Base-by-base conservation (phyloP, 2,329 filamentous ascomycete species). In the Hypoxylon sp. region DNA sequence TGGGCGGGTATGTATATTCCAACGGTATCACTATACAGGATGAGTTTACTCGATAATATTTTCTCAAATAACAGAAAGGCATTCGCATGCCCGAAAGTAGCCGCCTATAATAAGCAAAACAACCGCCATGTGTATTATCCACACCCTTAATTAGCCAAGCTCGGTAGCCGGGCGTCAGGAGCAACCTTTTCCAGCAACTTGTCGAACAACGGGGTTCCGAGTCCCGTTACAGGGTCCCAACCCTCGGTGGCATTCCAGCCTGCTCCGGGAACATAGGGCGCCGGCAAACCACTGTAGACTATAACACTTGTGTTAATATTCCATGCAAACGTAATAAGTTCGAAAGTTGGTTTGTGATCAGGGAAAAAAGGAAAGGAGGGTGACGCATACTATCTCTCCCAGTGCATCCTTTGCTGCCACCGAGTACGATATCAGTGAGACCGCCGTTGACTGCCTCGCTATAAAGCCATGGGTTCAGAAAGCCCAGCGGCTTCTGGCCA, bases 391-490 rank as follows among this genome's bases (percentile, higher is more conserved):
- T 71, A 56, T 75, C 73, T 8, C 6, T 61, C 1, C 78, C 77
- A 27, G 75, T 75, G 71, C 81, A 83, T 2, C 81, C 81, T 7
- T 53, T 72, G 31, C 75, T 75, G 8, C 73, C 76, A 17, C 81
- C 81, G 1, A 63, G 50, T 1, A 77, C 76, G 49, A 83, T 79
- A 66, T 84, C 82, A 0, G 75, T 81, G n/a, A 83, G 74, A 6
- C 74, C 73, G 40, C 73, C 75, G 10, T 72, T 51, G 0, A 62
- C 79, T 25, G 73, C 64, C 7, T 76, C 60, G 60, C 62, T 54
- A 72, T 90, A 90, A 14, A 91, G 78, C 85, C 86, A 89, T 0
- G 88, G 88, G 76, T 90, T 90, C 27, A 91, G 77, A 73, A 89
- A 90, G 0, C 89, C 88, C 73, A 91, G 78, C 0, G 81, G 74